These are phyloP conservation scores for Funneliformis caledonium DNA, from an alignment of 371 early-diverging fungal genomes.

Conservation along the genomic window DNA sequence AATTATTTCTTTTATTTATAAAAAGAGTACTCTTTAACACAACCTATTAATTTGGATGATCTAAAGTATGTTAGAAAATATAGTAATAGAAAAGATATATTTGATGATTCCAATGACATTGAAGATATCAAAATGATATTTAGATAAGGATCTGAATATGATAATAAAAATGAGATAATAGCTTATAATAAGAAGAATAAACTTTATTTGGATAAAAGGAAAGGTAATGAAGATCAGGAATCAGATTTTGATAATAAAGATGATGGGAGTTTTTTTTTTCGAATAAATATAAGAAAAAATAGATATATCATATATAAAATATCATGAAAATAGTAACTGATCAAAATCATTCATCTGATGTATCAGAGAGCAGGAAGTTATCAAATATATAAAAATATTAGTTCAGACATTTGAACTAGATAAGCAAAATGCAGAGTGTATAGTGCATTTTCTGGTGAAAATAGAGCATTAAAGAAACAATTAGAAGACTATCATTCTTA, in stretches of 20 bases:
- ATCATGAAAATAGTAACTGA: too few relatives aligned
- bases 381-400: too few relatives aligned
- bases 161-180: constrained; percentile 44
- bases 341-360: too few relatives aligned
- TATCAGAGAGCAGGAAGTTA: too few relatives aligned
- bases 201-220: constrained; percentile 40
- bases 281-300: too few relatives aligned
- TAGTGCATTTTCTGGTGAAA: too few relatives aligned
- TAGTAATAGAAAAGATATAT: constrained; percentile 66
- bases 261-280: too few relatives aligned
- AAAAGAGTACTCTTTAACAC: constrained; percentile 69
- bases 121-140: constrained; percentile 26
- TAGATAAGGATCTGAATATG: constrained; percentile 40
- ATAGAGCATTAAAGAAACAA: too few relatives aligned
- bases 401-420: too few relatives aligned
- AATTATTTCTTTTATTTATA: constrained; percentile 29
- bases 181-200: constrained; percentile 47
- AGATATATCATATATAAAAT: too few relatives aligned
- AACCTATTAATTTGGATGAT: constrained; percentile 70
- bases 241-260: constrained; percentile 43
- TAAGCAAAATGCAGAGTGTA: too few relatives aligned
- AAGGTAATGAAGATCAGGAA: constrained; percentile 41
- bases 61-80: constrained; percentile 79
- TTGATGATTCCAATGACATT: constrained; percentile 55
- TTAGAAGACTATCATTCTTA: too few relatives aligned